Evolutionary conservation across 495 filamentous ascomycete species (phyloP).

Genomic region (Lasiosphaeria hispida): DNA sequence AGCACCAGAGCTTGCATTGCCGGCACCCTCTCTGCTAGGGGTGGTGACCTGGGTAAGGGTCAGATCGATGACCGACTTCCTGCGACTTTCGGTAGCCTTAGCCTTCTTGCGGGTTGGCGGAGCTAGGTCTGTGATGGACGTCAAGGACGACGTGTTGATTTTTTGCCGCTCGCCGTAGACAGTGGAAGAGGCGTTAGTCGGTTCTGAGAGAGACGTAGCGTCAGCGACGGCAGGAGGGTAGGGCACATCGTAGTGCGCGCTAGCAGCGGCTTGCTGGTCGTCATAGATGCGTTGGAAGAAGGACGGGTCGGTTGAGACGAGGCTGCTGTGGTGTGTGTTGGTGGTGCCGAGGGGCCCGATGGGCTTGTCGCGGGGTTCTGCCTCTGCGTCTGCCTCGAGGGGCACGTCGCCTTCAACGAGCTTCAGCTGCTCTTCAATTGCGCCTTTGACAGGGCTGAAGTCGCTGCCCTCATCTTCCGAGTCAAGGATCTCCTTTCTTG

Average conservation of each 20-base stretch:
- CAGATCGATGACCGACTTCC: constrained; percentile 14
- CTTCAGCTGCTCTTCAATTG: neutral
- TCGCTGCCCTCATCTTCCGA: constrained; percentile 33
- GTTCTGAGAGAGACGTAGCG: neutral
- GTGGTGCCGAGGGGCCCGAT: neutral
- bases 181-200: neutral
- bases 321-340: constrained; percentile 11
- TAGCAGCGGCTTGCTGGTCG: constrained; percentile 17
- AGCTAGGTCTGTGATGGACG: constrained; percentile 20
- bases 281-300: constrained; percentile 31
- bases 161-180: neutral
- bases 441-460: constrained; percentile 17
- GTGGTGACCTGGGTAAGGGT: constrained; percentile 25
- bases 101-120: constrained; percentile 5
- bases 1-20: neutral
- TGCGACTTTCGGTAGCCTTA: neutral
- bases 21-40: constrained; percentile 14
- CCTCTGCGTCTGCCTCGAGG: constrained; percentile 2
- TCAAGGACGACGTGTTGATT: constrained; percentile 14
- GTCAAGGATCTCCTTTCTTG: constrained; percentile 27
- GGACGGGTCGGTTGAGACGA: constrained; percentile 27
- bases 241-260: neutral
- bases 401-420: neutral
- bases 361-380: constrained; percentile 3
- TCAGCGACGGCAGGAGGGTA: neutral